Evolutionary conservation across 495 filamentous ascomycete genomes (phyloP), one percentile per base, ranked within the genome.

Genomic region (Penicillium macrosclerotiorum): DNA sequence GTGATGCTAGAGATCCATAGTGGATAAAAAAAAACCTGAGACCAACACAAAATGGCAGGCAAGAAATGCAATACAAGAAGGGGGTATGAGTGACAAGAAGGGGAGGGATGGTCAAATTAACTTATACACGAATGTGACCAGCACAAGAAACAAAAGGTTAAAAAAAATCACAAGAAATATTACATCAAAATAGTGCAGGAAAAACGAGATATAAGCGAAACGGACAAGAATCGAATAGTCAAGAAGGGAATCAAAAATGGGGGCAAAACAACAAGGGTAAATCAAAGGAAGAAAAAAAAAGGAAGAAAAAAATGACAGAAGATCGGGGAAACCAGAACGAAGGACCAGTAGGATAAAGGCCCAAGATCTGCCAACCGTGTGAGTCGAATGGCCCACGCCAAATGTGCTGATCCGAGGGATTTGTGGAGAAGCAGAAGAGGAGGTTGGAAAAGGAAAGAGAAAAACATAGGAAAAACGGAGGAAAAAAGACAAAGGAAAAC

Each of bases 111-210:
- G 48, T 51, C 49, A 55, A 63, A 57, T 59, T 54, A 58, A 62
- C 52, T 52, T 63, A 60, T 58, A 63, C 62, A 64, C 43, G 49
- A 51, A 60, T 67, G 63, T 67, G 63, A 55, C 57, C 63, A 57
- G 63, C 63, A 66, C 58, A 59, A 38, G 32, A 47, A 49, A 43
- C 26, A 38, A 39, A 40, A 13, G 26, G 26, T 24, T 24, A 34
- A 45, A 49, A 22, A 14, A 37, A 39, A 46, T 19, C 17, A 32
- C 3, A 42, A 43, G 51, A 47, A 38, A 46, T 57, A 63, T 63
- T 63, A 63, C 56, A 63, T 63, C 46, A 35, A 52, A 51, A 51
- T 51, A 54, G n/a, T n/a, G n/a, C n/a, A 43, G 27, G 20, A 25
- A 42, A 40, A 39, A 50, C 20, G n/a, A 39, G 44, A 32, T 25